phyloP scores from a whole-genome alignment of 192 early-diverging fungal genomes.

The Funneliformis geosporum region DNA sequence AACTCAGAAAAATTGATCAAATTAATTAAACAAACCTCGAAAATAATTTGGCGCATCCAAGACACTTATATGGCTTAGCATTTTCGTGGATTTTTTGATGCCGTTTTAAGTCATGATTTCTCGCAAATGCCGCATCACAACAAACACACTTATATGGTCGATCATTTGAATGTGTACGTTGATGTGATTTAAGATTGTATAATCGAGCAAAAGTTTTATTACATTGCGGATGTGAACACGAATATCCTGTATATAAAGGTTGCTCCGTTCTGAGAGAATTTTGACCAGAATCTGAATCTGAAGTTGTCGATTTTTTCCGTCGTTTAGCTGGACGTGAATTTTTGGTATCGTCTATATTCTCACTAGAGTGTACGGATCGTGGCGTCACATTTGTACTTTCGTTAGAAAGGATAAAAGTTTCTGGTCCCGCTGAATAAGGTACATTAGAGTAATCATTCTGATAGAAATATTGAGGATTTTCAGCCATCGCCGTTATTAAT shows the following conservation, averaged over 20 bases:
- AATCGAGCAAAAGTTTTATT: conserved; percentile 80
- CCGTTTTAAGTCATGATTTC: conserved; percentile 79
- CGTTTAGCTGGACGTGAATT: not conserved
- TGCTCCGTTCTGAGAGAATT: not conserved
- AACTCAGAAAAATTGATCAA: not conserved
- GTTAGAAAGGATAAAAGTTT: conserved; percentile 12
- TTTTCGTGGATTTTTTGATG: conserved; percentile 71
- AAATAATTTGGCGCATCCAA: conserved; percentile 45
- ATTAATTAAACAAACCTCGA: conserved; percentile 15
- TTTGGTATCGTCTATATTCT: not conserved
- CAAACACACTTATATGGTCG: conserved; percentile 67
- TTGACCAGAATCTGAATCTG: not conserved
- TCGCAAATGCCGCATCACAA: conserved; percentile 69
- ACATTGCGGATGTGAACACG: conserved; percentile 64
- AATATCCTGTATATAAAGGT: conserved; percentile 6
- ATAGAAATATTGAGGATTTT: conserved; percentile 14
- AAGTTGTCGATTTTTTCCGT: not conserved
- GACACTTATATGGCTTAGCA: conserved; percentile 60
- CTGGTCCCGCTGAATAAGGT: not conserved
- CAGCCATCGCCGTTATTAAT: conserved; percentile 2
- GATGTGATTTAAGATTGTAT: conserved; percentile 87
- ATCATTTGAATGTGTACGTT: conserved; percentile 75
- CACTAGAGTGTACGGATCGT: too few relatives aligned
- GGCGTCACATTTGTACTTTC: not conserved
- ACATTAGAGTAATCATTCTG: conserved; percentile 9